phyloP scores from a whole-genome alignment of 352 stramenopile genomes.

The Pelagophyceae sp. region DNA sequence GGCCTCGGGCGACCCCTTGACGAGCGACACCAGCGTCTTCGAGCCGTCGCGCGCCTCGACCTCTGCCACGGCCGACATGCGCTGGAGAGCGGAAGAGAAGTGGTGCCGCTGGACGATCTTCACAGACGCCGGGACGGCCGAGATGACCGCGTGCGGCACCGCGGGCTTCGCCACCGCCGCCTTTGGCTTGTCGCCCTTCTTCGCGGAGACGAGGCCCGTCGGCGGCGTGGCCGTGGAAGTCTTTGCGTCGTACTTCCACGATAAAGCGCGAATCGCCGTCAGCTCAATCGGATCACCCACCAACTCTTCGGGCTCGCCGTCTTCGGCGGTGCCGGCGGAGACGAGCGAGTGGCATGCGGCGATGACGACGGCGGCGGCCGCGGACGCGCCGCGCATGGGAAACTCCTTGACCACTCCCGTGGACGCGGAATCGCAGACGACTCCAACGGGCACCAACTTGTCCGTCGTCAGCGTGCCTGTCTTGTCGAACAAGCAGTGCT shows the following conservation, averaged over 20 bases:
- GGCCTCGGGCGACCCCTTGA: slow-evolving; percentile 96
- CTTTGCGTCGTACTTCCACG: slow-evolving; percentile 54
- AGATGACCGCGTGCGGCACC: neutral
- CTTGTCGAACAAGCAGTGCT: slow-evolving; percentile 99
- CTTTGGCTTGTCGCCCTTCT: slow-evolving; percentile 3
- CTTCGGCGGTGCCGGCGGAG: slow-evolving; percentile 78
- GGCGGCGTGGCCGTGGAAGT: slow-evolving; percentile 8
- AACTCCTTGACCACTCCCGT: slow-evolving; percentile 33
- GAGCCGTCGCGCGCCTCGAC: neutral
- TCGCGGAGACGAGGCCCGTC: neutral
- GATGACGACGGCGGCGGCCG: slow-evolving; percentile 57
- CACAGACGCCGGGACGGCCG: slow-evolving; percentile 43
- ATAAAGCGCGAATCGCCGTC: slow-evolving; percentile 88
- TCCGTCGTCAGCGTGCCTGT: slow-evolving; percentile 98
- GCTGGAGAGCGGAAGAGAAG: slow-evolving; percentile 94
- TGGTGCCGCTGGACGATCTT: slow-evolving; percentile 73
- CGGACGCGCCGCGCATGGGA: slow-evolving; percentile 53
- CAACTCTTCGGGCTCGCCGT: slow-evolving; percentile 44
- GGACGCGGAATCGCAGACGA: slow-evolving; percentile 36
- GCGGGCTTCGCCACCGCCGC: neutral
- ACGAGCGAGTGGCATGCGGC: slow-evolving; percentile 92
- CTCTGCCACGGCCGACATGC: slow-evolving; percentile 87
- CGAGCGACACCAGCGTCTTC: slow-evolving; percentile 49
- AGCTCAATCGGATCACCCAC: slow-evolving; percentile 95
- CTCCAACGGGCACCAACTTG: slow-evolving; percentile 90